phyloP scores from a whole-genome alignment of 1,284 basidiomycete genomes.

The Tylopilus sp. region DNA sequence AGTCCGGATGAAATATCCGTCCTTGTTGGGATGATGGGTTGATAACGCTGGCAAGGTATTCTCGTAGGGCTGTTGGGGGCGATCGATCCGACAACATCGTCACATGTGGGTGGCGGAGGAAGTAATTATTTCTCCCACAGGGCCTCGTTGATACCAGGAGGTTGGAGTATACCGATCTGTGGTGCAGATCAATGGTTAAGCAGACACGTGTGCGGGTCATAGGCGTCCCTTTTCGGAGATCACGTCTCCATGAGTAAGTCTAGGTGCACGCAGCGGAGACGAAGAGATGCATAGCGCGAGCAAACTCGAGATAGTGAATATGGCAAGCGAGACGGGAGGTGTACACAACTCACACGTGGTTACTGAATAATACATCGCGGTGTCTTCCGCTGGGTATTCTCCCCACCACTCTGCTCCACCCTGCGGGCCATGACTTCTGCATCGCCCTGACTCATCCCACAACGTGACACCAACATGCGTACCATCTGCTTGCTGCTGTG shows the following conservation, averaged over 20 bases:
- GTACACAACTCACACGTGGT: constrained; percentile 10
- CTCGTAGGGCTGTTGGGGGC: constrained; percentile 5
- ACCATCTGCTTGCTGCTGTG: constrained; percentile 28
- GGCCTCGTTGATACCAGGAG: constrained; percentile 23
- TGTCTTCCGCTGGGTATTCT: constrained; percentile 3
- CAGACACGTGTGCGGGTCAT: neutral
- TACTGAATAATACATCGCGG: constrained; percentile 22
- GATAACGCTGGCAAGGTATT: neutral
- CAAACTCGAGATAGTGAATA: constrained; percentile 11
- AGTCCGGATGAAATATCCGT: constrained; percentile 2
- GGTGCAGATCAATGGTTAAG: neutral
- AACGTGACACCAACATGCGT: constrained; percentile 23
- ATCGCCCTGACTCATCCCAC: constrained; percentile 26
- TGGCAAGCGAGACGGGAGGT: neutral
- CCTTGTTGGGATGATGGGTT: constrained; percentile 9
- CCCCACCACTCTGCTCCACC: constrained; percentile 14
- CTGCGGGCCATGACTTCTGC: constrained; percentile 21
- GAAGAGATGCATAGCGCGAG: neutral
- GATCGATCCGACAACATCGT: constrained; percentile 13
- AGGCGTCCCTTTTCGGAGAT: neutral
- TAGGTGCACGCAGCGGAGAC: neutral
- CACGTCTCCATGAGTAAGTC: neutral
- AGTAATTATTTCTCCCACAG: constrained; percentile 3
- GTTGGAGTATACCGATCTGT: constrained; percentile 5
- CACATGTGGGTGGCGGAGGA: neutral